These are phyloP conservation scores for Circinella minor DNA, from an alignment of 371 early-diverging fungal genomes.

Conservation along the genomic window DNA sequence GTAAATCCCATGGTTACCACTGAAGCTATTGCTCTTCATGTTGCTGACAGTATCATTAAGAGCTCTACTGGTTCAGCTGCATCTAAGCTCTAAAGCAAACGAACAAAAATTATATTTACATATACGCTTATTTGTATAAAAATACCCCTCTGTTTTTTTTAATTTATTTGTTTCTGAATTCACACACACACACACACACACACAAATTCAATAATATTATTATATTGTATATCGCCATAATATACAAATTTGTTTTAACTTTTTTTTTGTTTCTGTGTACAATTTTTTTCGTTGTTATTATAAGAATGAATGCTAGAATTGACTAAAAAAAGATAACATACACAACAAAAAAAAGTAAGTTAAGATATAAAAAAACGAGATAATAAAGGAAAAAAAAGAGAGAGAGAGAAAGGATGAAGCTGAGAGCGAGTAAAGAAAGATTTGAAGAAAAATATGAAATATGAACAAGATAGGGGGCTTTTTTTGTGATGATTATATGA, in stretches of 20 bases:
- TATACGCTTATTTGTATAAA: background rate
- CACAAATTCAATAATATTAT: background rate
- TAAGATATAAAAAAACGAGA: background rate
- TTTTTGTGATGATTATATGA: background rate
- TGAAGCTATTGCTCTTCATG: slow-evolving; percentile 43
- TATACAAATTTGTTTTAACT: background rate
- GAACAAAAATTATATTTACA: no score
- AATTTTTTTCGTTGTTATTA: background rate
- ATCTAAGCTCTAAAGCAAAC: slow-evolving; percentile 16
- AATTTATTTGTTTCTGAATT: background rate
- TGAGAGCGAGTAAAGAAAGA: background rate
- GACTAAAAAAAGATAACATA: slow-evolving; percentile 8
- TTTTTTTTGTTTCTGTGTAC: slow-evolving; percentile 1
- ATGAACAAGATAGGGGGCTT: background rate
- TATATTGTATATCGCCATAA: background rate
- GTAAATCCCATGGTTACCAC: slow-evolving; percentile 81
- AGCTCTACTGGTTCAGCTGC: slow-evolving; percentile 1
- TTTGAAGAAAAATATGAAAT: background rate
- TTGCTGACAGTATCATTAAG: slow-evolving; percentile 32
- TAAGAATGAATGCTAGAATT: background rate
- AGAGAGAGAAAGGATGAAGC: background rate
- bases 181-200: background rate
- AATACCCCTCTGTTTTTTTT: slow-evolving; percentile 12
- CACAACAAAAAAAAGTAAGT: slow-evolving; percentile 6
- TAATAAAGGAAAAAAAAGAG: background rate